Evolutionary conservation across 106 monocot species (phyloP), one percentile per base, ranked within the genome.

Genomic region (Acorus gramineus): DNA sequence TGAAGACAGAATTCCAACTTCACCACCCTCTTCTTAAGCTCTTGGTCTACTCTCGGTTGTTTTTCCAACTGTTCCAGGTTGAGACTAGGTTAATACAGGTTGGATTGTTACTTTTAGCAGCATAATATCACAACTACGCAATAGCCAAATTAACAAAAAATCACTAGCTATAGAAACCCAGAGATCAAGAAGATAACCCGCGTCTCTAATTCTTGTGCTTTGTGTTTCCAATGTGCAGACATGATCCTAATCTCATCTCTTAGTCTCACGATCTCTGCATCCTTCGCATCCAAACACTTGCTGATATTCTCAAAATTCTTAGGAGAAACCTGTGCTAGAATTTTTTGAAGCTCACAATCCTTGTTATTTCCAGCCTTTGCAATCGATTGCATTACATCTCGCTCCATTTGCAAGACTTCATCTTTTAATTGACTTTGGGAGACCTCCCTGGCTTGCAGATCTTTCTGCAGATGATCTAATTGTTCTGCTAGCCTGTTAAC

Each of bases 1-100:
- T 96, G 95, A 10, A 96, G 87, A 72, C 95, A 85, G 58, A 87
- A 87, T 66, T 96, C 95, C 47, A 96, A 78, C 67, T 96, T 96
- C 45, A 90, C 5, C 44, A 96, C 78, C 54, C 82, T 87, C 80
- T 96, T 96, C 52, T 91, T 96, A 62, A 96, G 63, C 66, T 96
- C 87, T 62, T 96, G 95, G 54, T 90, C 95, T 43, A 80, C 77
- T 56, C 87, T 85, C 8, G 55, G 65, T 42, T 87, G 90, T 63
- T 82, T 96, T 59, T 90, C 90, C 56, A 87, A 66, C 95, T 96
- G 57, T 68, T 57, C 10, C 8, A 68, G 51, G 64, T 12, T 46
- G 2, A 63, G 28, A 28, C 28, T 28, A 28, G 28, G 28, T 28
- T 28, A 28, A 28, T 28, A 28, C 28, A 28, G 28, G 28, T 28